phyloP scores from a whole-genome alignment of 148 eudicot species.

The Chenopodium suecicum region DNA sequence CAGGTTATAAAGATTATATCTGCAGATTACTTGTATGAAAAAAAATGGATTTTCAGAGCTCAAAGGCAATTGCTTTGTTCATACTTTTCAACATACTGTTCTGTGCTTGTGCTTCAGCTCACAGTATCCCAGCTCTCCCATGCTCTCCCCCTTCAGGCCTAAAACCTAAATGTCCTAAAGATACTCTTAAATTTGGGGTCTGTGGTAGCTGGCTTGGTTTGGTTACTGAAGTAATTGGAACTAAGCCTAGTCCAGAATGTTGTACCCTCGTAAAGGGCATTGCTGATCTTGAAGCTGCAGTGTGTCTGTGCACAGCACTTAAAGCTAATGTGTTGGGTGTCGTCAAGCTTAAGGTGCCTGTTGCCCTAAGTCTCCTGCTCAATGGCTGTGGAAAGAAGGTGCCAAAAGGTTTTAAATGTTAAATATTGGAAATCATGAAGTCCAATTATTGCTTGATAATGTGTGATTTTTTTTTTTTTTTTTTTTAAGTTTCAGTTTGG shows the following conservation, averaged over 20 bases:
- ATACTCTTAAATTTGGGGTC: slow-evolving; percentile 75
- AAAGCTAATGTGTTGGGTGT: slow-evolving; percentile 69
- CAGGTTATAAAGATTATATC: not conserved
- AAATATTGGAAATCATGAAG: not conserved
- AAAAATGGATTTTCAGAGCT: slow-evolving; percentile 26
- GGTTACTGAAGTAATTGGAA: too few species aligned
- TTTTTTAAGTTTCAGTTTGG: slow-evolving; percentile 9
- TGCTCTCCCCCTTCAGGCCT: slow-evolving; percentile 34
- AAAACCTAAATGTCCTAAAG: slow-evolving; percentile 60
- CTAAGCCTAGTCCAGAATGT: too few species aligned
- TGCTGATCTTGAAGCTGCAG: slow-evolving; percentile 81
- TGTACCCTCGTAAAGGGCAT: slow-evolving; percentile 48
- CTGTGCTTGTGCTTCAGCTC: slow-evolving; percentile 39
- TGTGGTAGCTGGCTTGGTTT: slow-evolving; percentile 67
- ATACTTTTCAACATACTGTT: slow-evolving; percentile 37
- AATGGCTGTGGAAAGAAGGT: slow-evolving; percentile 77
- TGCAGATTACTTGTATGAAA: not conserved
- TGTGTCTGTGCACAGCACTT: slow-evolving; percentile 77
- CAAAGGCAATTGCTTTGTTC: slow-evolving; percentile 26
- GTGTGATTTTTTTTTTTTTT: too few species aligned
- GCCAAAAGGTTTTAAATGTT: slow-evolving; percentile 64
- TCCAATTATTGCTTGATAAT: not conserved
- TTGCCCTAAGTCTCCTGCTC: slow-evolving; percentile 62
- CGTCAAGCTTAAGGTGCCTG: slow-evolving; percentile 50
- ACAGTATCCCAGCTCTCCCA: slow-evolving; percentile 21